Percentiles rank a stretch among this genome's conserved stretches.
These are phyloP conservation scores for Grosmannia clavigera DNA, from an alignment of 2,329 filamentous ascomycete species.

Conservation along the genomic window DNA sequence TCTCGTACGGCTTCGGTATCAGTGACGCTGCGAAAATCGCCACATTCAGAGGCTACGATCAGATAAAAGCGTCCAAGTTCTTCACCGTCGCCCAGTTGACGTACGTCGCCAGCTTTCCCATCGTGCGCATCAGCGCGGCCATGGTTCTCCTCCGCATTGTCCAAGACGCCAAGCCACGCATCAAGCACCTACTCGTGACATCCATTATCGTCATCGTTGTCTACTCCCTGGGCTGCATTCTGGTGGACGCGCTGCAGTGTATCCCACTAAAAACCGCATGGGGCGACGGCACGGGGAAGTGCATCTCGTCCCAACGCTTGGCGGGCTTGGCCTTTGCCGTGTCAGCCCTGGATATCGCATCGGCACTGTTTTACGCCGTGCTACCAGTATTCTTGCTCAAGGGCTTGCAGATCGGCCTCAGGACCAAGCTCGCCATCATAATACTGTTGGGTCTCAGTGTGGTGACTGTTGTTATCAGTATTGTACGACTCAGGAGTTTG, in stretches of 20 bases:
- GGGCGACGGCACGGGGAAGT: slow-evolving; percentile 1
- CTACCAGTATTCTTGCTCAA: not conserved
- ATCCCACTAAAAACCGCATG: not conserved
- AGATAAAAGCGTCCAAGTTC: not conserved
- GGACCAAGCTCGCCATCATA: not conserved
- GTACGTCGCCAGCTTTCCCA: not conserved
- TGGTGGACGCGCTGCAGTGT: not conserved
- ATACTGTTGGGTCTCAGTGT: not conserved
- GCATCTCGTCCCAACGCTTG: not conserved
- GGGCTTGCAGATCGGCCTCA: not conserved
- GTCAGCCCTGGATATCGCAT: not conserved
- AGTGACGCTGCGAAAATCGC: not conserved
- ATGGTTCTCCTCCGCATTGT: slow-evolving; percentile 1
- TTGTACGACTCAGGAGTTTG: not conserved
- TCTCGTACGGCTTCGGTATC: not conserved
- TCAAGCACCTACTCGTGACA: not conserved
- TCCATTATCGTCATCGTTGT: not conserved
- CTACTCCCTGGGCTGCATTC: not conserved
- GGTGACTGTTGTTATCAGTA: not conserved
- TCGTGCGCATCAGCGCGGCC: slow-evolving; percentile 1
- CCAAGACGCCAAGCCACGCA: not conserved
- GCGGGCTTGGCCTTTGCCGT: not conserved
- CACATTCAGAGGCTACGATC: not conserved
- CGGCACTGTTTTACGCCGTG: not conserved
- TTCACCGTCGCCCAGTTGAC: slow-evolving; percentile 1